Evolutionary conservation across 345 rosid species (phyloP).

Genomic region (Bruguiera gymnorhiza): DNA sequence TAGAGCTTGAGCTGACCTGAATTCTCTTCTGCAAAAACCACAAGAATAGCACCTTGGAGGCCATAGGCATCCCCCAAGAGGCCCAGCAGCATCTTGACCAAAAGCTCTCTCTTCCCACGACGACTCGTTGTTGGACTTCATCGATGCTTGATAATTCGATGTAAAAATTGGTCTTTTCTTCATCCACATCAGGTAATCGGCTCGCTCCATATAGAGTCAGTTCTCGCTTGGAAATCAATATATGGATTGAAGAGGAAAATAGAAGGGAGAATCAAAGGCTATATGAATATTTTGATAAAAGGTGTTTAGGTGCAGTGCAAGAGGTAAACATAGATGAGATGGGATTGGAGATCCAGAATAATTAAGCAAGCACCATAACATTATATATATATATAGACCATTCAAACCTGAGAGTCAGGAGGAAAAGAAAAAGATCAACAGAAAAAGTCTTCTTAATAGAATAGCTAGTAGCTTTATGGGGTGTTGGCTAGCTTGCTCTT

Average conservation of each 20-base stretch:
- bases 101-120: constrained; percentile 85
- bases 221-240: background rate
- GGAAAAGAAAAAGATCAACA: constrained; percentile 28
- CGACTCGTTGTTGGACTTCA: constrained; percentile 22
- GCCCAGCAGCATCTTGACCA: constrained; percentile 59
- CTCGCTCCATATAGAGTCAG: constrained; percentile 37
- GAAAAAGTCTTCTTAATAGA: constrained; percentile 38
- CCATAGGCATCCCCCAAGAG: constrained; percentile 57
- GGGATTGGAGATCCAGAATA: constrained; percentile 14
- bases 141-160: constrained; percentile 12
- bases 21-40: constrained; percentile 77
- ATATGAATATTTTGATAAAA: background rate
- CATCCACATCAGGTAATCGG: constrained; percentile 42
- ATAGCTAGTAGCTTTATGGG: constrained; percentile 15
- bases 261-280: background rate
- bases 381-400: constrained; percentile 22
- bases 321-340: constrained; percentile 6
- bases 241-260: background rate
- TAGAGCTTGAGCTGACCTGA: constrained; percentile 84
- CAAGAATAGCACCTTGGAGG: constrained; percentile 90
- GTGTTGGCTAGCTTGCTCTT: constrained; percentile 2
- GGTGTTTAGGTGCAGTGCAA: background rate
- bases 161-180: constrained; percentile 21
- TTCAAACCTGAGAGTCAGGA: constrained; percentile 23
- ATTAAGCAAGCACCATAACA: constrained; percentile 3